Percentiles rank a stretch among this genome's conserved stretches.
phyloP scores from a whole-genome alignment of 306 rosid genomes.

The Cicer chorassanicum region DNA sequence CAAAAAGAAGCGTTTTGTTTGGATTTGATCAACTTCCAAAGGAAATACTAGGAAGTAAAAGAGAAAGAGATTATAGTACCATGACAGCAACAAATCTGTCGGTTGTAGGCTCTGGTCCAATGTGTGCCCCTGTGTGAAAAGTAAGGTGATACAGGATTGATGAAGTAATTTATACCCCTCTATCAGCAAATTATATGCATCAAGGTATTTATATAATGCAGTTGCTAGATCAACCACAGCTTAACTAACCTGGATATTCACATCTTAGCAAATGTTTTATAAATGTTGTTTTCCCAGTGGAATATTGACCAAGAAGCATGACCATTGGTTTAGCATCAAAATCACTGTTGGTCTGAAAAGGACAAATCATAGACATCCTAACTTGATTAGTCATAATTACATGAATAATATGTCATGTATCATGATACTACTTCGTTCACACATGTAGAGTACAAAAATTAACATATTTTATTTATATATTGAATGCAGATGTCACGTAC shows the following conservation, averaged over 20 bases:
- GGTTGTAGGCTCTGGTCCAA: constrained; percentile 99
- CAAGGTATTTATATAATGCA: constrained; percentile 32
- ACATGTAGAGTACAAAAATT: constrained; percentile 14
- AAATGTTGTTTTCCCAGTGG: constrained; percentile 97
- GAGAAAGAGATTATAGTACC: constrained; percentile 56
- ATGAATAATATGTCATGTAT: constrained; percentile 9
- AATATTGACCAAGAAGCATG: constrained; percentile 96
- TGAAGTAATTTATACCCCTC: constrained; percentile 20
- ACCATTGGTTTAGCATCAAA: constrained; percentile 98
- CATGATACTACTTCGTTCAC: constrained; percentile 16
- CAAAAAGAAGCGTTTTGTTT: neutral
- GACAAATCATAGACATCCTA: constrained; percentile 36
- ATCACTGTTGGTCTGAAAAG: constrained; percentile 72
- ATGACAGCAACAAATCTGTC: constrained; percentile 94
- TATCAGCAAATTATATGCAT: neutral
- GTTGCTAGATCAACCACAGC: constrained; percentile 32
- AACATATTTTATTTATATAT: constrained; percentile 24
- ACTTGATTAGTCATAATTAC: constrained; percentile 34
- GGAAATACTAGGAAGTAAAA: neutral
- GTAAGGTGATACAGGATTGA: constrained; percentile 13
- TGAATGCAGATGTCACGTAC: constrained; percentile 54
- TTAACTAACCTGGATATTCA: constrained; percentile 83
- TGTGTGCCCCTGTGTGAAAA: constrained; percentile 78
- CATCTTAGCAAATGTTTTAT: constrained; percentile 82
- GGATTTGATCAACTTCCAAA: neutral